A percentile compares a stretch with the other conserved stretches of the same genome.
Evolutionary conservation across 1,284 basidiomycete genomes (phyloP).

Genomic region (Puccinia polysora): DNA sequence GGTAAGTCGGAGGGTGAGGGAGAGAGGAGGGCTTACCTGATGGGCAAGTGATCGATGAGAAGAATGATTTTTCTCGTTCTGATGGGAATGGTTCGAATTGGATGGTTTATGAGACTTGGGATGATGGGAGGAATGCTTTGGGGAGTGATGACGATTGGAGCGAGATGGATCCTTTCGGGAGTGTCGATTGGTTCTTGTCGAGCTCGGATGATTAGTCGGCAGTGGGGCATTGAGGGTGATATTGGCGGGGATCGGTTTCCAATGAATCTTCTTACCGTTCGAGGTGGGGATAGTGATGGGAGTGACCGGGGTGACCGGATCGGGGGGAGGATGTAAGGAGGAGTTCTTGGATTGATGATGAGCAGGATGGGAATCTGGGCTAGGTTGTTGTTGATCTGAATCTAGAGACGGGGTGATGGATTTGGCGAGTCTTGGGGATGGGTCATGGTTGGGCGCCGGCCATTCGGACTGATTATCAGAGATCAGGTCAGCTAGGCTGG

Average conservation of each 20-base stretch:
- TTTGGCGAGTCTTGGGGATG: too few relatives aligned
- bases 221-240: constrained; percentile 25
- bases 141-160: constrained; percentile 10
- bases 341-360: neutral
- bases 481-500: neutral
- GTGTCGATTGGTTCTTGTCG: neutral
- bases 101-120: neutral
- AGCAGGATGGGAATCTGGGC: too few relatives aligned
- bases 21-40: neutral
- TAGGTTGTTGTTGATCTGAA: neutral
- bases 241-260: constrained; percentile 12
- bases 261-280: constrained; percentile 2
- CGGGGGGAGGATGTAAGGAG: neutral
- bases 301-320: neutral
- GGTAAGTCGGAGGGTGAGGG: too few relatives aligned
- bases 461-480: neutral
- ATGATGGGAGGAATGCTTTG: neutral
- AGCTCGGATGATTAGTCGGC: constrained; percentile 5
- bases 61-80: neutral
- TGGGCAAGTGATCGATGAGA: neutral
- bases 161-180: constrained; percentile 3
- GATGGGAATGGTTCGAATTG: neutral
- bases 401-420: too few relatives aligned
- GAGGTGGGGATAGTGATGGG: neutral
- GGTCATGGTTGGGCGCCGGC: constrained; percentile 10